Evolutionary conservation across 257 asterid genomes (phyloP).

Genomic region (Cinchona pubescens): DNA sequence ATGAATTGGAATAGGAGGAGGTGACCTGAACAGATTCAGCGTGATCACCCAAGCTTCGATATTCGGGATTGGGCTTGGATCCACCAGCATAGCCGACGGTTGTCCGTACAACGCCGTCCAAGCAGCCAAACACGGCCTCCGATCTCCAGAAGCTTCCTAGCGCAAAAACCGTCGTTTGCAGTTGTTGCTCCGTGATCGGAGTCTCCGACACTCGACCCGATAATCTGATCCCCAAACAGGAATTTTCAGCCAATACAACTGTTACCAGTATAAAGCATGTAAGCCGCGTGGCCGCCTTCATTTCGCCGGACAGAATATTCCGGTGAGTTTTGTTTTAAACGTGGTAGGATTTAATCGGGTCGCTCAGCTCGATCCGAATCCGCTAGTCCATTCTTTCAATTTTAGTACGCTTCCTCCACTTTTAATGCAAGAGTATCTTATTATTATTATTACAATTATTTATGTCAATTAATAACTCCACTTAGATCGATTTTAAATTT

Average conservation of each 20-base stretch:
- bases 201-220: constrained; percentile 50
- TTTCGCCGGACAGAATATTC: background rate
- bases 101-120: constrained; percentile 74
- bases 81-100: constrained; percentile 86
- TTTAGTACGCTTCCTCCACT: background rate
- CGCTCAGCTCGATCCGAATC: background rate
- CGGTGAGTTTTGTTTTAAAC: background rate
- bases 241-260: constrained; percentile 28
- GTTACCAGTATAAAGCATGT: constrained; percentile 20
- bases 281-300: constrained; percentile 13
- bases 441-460: no score
- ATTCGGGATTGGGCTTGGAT: constrained; percentile 68
- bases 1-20: background rate
- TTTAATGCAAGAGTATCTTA: no score
- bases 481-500: no score
- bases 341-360: background rate
- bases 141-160: constrained; percentile 99
- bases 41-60: constrained; percentile 80
- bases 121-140: constrained; percentile 86
- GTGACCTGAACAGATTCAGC: constrained; percentile 90
- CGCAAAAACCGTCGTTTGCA: constrained; percentile 67
- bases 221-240: constrained; percentile 61
- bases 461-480: no score
- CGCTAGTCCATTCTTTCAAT: background rate
- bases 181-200: constrained; percentile 43